Conservation (phyloP, 2,329 filamentous ascomycete species). For the Botryotinia narcissicola region DNA sequence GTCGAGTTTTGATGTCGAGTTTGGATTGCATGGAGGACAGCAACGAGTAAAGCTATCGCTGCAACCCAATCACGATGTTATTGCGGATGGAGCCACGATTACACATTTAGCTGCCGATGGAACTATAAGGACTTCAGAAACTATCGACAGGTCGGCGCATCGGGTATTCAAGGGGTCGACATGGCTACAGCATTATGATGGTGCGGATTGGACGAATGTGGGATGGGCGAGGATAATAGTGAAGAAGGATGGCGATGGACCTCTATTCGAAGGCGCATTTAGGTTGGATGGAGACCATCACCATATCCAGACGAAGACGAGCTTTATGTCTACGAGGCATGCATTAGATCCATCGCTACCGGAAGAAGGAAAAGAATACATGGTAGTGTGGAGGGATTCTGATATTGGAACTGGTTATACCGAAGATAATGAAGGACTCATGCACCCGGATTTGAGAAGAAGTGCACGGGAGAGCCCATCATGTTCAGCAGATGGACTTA, state of each 20-base stretch:
- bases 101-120: slow-evolving; percentile 73
- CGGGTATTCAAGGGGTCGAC: slow-evolving; percentile 80
- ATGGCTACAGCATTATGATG: slow-evolving; percentile 62
- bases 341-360: slow-evolving; percentile 62
- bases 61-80: slow-evolving; percentile 87
- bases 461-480: slow-evolving; percentile 42
- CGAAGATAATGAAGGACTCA: slow-evolving; percentile 48
- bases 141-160: slow-evolving; percentile 69
- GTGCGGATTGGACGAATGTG: slow-evolving; percentile 69
- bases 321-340: slow-evolving; percentile 72
- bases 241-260: slow-evolving; percentile 69
- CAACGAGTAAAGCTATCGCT: slow-evolving; percentile 76
- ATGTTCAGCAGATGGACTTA: slow-evolving; percentile 73
- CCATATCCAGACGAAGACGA: slow-evolving; percentile 74
- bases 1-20: slow-evolving; percentile 81
- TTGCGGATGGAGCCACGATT: slow-evolving; percentile 72
- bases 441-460: slow-evolving; percentile 43
- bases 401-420: slow-evolving; percentile 57
- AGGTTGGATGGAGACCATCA: slow-evolving; percentile 78
- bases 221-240: slow-evolving; percentile 87
- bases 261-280: slow-evolving; percentile 89
- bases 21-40: slow-evolving; percentile 65
- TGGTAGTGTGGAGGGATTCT: slow-evolving; percentile 91
- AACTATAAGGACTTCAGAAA: slow-evolving; percentile 61
- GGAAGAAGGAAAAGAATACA: slow-evolving; percentile 62